Conservation (phyloP, 257 asterid genomes). For the Avicennia marina region DNA sequence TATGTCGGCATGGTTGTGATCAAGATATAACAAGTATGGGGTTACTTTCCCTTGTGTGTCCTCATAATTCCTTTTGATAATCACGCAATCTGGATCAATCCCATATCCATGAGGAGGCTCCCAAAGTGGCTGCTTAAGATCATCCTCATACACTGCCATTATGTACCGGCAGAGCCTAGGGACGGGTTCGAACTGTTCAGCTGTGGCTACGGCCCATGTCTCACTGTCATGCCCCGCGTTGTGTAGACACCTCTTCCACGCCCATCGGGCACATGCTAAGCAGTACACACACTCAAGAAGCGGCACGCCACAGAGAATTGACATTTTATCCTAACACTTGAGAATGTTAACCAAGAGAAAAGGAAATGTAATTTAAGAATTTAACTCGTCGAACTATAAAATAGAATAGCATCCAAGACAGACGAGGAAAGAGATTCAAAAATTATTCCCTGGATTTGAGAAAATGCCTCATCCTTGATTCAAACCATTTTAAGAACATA, state of each 20-base stretch:
- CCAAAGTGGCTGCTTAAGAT: slow-evolving; percentile 50
- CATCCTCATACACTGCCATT: slow-evolving; percentile 66
- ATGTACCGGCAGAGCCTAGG: slow-evolving; percentile 82
- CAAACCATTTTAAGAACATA: neutral
- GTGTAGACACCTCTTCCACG: slow-evolving; percentile 78
- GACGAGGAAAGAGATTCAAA: neutral
- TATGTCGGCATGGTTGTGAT: slow-evolving; percentile 66
- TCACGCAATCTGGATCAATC: slow-evolving; percentile 48
- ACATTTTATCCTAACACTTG: slow-evolving; percentile 39
- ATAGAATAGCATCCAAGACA: neutral
- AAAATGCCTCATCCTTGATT: neutral
- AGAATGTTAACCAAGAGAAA: neutral
- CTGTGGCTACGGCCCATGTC: slow-evolving; percentile 56
- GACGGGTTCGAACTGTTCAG: slow-evolving; percentile 72
- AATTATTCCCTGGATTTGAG: slow-evolving; percentile 6
- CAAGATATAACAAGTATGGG: slow-evolving; percentile 70
- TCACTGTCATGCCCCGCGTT: slow-evolving; percentile 73
- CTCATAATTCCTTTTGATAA: slow-evolving; percentile 44
- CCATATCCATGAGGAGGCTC: slow-evolving; percentile 77
- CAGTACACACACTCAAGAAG: slow-evolving; percentile 76
- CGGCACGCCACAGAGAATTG: slow-evolving; percentile 73
- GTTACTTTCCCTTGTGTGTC: slow-evolving; percentile 58
- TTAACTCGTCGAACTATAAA: neutral
- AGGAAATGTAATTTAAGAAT: neutral
- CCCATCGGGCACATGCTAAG: slow-evolving; percentile 76